These are phyloP conservation scores for Talaromyces sp. DNA, from an alignment of 2,329 filamentous ascomycete species.

Conservation along the genomic window DNA sequence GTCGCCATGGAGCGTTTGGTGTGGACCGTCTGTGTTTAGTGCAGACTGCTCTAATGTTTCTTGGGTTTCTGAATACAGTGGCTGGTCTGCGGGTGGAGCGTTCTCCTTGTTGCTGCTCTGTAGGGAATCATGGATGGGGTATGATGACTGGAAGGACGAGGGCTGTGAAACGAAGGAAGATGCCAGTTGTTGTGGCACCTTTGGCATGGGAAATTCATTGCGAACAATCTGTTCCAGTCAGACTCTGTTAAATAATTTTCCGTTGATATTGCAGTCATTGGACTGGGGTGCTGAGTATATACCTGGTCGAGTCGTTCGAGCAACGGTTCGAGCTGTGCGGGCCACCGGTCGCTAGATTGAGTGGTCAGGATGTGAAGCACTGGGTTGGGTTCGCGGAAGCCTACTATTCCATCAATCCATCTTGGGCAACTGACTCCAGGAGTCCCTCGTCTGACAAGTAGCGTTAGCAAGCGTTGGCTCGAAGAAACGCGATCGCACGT, in stretches of 20 bases:
- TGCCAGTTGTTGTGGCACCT: conserved; percentile 44
- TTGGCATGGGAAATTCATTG: conserved; percentile 70
- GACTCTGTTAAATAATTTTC: not conserved
- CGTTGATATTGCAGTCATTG: not conserved
- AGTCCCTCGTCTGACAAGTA: conserved; percentile 44
- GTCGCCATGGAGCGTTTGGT: conserved; percentile 41
- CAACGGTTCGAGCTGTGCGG: conserved; percentile 60
- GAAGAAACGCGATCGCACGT: not conserved
- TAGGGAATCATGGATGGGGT: conserved; percentile 23
- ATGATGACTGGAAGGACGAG: conserved; percentile 20
- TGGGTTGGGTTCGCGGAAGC: conserved; percentile 15
- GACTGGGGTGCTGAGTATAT: conserved; percentile 14
- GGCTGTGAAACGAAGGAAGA: conserved; percentile 28
- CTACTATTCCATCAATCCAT: conserved; percentile 57
- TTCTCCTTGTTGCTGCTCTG: conserved; percentile 38
- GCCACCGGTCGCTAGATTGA: conserved; percentile 62
- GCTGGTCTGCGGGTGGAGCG: conserved; percentile 25
- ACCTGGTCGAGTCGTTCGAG: conserved; percentile 66
- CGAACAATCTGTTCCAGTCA: conserved; percentile 59
- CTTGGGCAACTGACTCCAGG: conserved; percentile 53
- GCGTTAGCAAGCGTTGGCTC: not conserved
- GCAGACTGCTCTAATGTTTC: conserved; percentile 37
- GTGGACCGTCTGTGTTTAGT: conserved; percentile 32
- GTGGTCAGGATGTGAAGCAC: not conserved
- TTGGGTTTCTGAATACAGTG: conserved; percentile 21